These are phyloP conservation scores for Pachysolen tannophilus DNA, from an alignment of 805 yeast genomes.

Conservation along the genomic window DNA sequence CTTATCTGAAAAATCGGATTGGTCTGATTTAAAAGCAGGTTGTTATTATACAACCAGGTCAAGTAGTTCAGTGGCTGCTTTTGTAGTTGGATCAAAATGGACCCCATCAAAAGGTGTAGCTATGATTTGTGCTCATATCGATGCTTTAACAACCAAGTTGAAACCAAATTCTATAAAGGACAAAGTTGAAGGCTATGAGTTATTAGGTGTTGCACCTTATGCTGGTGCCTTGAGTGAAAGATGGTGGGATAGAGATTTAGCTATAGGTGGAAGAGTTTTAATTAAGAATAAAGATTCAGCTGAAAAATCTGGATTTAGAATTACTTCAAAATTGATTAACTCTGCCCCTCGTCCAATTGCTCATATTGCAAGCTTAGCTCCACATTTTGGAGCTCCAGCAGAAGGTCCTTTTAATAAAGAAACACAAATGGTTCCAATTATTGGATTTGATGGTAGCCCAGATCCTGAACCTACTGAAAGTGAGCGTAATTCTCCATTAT, in stretches of 20 bases:
- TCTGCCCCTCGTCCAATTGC: slow-evolving; percentile 68
- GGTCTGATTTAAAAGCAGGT: slow-evolving; percentile 41
- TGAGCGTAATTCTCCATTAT: slow-evolving; percentile 56
- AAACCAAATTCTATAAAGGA: slow-evolving; percentile 64
- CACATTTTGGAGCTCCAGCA: slow-evolving; percentile 73
- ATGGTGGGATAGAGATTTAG: slow-evolving; percentile 85
- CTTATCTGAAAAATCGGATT: slow-evolving; percentile 53
- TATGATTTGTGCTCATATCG: slow-evolving; percentile 68
- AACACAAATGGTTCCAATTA: slow-evolving; percentile 70
- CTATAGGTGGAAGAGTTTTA: slow-evolving; percentile 72
- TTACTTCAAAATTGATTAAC: slow-evolving; percentile 33
- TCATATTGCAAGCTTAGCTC: slow-evolving; percentile 77
- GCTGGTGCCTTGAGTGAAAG: slow-evolving; percentile 57
- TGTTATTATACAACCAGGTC: slow-evolving; percentile 62
- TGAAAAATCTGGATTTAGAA: slow-evolving; percentile 16
- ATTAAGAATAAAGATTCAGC: slow-evolving; percentile 30
- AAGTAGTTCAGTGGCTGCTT: slow-evolving; percentile 63
- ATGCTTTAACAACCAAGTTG: slow-evolving; percentile 57
- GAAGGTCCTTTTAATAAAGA: slow-evolving; percentile 69
- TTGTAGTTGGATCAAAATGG: slow-evolving; percentile 62
- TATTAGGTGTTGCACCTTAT: slow-evolving; percentile 79
- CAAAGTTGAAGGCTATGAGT: slow-evolving; percentile 64
- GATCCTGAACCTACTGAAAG: slow-evolving; percentile 46
- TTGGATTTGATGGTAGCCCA: slow-evolving; percentile 44
- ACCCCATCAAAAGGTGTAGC: slow-evolving; percentile 59